Evolutionary conservation across 306 rosid genomes (phyloP).

Genomic region (Malus sieversii): DNA sequence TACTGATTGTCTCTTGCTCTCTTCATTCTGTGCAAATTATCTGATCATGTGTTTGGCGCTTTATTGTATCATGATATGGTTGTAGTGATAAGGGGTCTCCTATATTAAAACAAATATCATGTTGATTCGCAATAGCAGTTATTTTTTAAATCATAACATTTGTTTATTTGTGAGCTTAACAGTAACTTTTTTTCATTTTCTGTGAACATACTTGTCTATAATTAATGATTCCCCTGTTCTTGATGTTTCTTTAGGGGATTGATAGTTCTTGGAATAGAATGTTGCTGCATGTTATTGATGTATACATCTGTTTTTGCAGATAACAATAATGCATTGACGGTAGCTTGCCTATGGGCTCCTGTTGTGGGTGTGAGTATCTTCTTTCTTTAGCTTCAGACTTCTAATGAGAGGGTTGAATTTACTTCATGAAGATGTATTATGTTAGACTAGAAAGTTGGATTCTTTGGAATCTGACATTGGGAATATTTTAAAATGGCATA

Average conservation of each 20-base stretch:
- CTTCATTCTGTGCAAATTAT: background rate
- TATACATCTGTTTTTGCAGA: constrained; percentile 45
- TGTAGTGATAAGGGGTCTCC: background rate
- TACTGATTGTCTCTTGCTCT: background rate
- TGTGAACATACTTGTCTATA: background rate
- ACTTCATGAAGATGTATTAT: background rate
- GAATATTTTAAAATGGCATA: background rate
- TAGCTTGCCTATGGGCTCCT: constrained; percentile 89
- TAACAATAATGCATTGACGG: constrained; percentile 61
- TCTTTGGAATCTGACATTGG: background rate
- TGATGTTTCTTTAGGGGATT: background rate
- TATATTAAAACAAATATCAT: background rate
- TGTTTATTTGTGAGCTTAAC: background rate
- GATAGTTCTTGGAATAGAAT: background rate
- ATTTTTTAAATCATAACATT: background rate
- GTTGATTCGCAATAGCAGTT: background rate
- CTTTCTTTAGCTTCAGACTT: constrained; percentile 11
- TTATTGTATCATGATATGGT: background rate
- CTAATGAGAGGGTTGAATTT: background rate
- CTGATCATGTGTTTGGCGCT: background rate
- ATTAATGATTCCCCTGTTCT: background rate
- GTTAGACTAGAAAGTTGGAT: background rate
- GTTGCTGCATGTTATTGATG: constrained; percentile 14
- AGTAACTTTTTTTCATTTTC: background rate
- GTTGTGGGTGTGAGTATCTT: constrained; percentile 84